Base-by-base conservation (phyloP, 2,329 filamentous ascomycete genomes). In the Curvularia lunata region DNA sequence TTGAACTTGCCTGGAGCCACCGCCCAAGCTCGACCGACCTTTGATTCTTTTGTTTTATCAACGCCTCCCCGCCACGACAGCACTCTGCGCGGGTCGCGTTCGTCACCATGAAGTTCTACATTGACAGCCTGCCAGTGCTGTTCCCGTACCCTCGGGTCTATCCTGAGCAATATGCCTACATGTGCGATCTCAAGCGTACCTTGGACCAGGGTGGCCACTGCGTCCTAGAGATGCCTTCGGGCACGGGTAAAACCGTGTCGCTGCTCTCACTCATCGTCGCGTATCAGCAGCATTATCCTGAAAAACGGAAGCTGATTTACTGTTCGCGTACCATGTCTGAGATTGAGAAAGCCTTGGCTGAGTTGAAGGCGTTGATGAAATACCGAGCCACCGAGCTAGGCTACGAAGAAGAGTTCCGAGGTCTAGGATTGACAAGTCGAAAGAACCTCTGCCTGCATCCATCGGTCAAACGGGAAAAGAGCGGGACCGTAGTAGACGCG, bases 271-370 rank as follows among this genome's bases (percentile, higher is more conserved):
- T 99, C 67, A 99, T 99, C 71, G 88, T 99, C 56, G 94, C 95
- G 41, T 99, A 99, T 72, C 96, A 99, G 78, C 91, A 95, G 75
- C 89, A 93, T 75, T 93, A 94, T 71, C 92, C 93, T 3, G 92
- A 97, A 74, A 91, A 95, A 70, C 85, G 96, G 54, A 99, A 99
- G 79, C 87, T 99, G 50, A 97, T 99, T 54, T 99, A 99, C 79
- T 99, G 95, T 82, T 99, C 95, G 63, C 92, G 95, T 88, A 99
- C 95, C 55, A 99, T 99, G 93, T 99, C 95, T 37, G 95, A 99
- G 80, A 99, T 99, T 71, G 95, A 99, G 76, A 99, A 99, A 79
- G 95, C 96, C 0, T 79, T 99, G 51, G 91, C 91, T 9, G 95
- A 99, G 78, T 77, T 99, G 68, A 92, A 95, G 75, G 88, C 88